Percentiles rank a stretch among this genome's conserved stretches.
Conservation (phyloP, 805 yeast genomes). For the Candida ortonii region DNA sequence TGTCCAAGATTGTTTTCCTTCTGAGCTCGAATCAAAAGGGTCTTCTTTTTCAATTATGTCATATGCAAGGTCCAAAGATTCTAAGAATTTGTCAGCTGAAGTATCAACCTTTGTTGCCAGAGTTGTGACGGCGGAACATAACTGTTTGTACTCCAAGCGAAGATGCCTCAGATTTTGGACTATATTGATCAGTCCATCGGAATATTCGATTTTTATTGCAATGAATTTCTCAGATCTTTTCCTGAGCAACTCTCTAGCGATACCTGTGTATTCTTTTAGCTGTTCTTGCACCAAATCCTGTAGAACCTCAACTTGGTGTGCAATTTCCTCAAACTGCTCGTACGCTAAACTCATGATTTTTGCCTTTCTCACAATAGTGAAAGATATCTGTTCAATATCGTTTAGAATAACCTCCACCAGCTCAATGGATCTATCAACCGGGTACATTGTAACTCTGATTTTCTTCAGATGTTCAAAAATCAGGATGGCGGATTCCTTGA, state of each 20-base stretch:
- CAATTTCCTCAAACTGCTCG: conserved; percentile 36
- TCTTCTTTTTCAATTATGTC: conserved; percentile 37
- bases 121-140: conserved; percentile 28
- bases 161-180: conserved; percentile 43
- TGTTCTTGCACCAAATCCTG: conserved; percentile 57
- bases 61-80: conserved; percentile 41
- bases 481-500: conserved; percentile 43
- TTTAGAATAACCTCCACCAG: conserved; percentile 63
- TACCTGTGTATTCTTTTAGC: conserved; percentile 57
- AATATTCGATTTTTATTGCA: conserved; percentile 56
- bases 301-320: conserved; percentile 32
- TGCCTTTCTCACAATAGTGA: conserved; percentile 34
- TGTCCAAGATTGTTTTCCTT: conserved; percentile 41
- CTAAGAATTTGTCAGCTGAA: conserved; percentile 19
- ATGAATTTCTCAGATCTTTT: conserved; percentile 70
- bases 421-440: conserved; percentile 58
- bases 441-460: conserved; percentile 58
- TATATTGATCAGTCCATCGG: conserved; percentile 39
- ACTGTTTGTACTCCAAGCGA: conserved; percentile 51
- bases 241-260: conserved; percentile 72
- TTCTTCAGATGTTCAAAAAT: conserved; percentile 64
- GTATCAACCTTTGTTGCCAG: conserved; percentile 7
- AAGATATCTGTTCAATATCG: conserved; percentile 50
- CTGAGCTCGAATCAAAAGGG: conserved; percentile 36
- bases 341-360: conserved; percentile 45